These are phyloP conservation scores for Apophysomyces sp. DNA, from an alignment of 371 early-diverging fungal genomes.

Conservation along the genomic window DNA sequence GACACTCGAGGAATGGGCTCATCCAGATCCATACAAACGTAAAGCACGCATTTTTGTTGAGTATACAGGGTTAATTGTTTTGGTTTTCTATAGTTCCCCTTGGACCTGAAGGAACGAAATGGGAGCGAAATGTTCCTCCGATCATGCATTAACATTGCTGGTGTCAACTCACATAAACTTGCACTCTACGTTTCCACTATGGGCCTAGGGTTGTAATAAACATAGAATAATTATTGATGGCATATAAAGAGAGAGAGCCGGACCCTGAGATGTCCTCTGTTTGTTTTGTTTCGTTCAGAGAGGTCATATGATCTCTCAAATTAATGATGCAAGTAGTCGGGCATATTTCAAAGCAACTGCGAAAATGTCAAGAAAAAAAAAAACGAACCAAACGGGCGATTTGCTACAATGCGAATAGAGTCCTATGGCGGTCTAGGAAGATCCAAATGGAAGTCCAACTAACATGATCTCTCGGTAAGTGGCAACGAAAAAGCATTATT, in stretches of 20 bases:
- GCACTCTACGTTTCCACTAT: not conserved
- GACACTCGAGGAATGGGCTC: constrained; percentile 62
- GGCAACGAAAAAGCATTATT: no score
- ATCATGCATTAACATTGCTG: constrained; percentile 26
- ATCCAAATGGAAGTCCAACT: no score
- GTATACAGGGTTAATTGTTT: not conserved
- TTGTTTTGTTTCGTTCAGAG: no score
- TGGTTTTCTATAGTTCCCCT: constrained; percentile 53
- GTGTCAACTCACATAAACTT: not conserved
- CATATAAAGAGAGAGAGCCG: no score
- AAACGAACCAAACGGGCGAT: no score
- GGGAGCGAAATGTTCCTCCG: constrained; percentile 82
- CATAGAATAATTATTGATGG: not conserved
- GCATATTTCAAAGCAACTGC: no score
- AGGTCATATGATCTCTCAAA: not conserved
- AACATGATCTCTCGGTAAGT: no score
- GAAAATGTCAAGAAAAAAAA: no score
- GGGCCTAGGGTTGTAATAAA: not conserved
- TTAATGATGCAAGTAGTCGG: not conserved
- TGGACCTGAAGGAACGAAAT: constrained; percentile 83
- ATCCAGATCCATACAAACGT: constrained; percentile 81
- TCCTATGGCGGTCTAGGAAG: no score
- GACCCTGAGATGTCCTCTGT: no score
- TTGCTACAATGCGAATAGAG: no score
- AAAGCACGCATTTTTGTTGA: constrained; percentile 7